Conservation (phyloP, 2,329 filamentous ascomycete genomes). For the Aspergillus intermedius region DNA sequence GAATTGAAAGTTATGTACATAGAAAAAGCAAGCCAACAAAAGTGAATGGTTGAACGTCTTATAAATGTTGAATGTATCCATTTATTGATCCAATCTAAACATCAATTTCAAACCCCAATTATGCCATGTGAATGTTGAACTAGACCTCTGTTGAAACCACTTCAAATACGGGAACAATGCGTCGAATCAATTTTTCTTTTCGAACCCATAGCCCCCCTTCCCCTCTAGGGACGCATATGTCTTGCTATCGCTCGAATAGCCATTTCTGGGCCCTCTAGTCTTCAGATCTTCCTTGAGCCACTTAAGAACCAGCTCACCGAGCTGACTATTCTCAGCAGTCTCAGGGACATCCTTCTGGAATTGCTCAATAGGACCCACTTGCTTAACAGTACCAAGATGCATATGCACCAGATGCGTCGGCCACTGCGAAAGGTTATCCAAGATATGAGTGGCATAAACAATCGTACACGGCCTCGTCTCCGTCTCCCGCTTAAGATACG, state of each 20-base stretch:
- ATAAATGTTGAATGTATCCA: conserved; percentile 23
- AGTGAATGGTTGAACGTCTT: conserved; percentile 17
- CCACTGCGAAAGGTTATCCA: conserved; percentile 92
- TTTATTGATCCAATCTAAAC: conserved; percentile 9
- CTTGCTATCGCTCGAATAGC: conserved; percentile 46
- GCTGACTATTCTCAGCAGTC: conserved; percentile 65
- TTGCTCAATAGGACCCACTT: conserved; percentile 68
- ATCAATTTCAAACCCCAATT: conserved; percentile 14
- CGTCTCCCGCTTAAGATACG: conserved; percentile 81
- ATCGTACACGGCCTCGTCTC: conserved; percentile 77
- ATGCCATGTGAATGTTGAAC: conserved; percentile 23
- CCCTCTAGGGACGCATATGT: conserved; percentile 51
- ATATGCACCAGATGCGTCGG: conserved; percentile 95
- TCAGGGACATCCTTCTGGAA: conserved; percentile 56
- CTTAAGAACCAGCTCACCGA: conserved; percentile 78
- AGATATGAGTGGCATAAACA: conserved; percentile 94
- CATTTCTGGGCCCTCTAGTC: conserved; percentile 69
- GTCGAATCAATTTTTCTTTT: conserved; percentile 33
- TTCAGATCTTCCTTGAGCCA: conserved; percentile 80
- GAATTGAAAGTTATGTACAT: conserved; percentile 11
- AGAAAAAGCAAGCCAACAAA: conserved; percentile 4
- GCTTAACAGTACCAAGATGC: conserved; percentile 79
- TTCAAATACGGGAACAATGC: conserved; percentile 4
- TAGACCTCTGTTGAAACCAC: conserved; percentile 20
- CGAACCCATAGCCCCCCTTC: conserved; percentile 58